A percentile compares a stretch with the other conserved stretches of the same genome.
Evolutionary conservation across 2,329 filamentous ascomycete species (phyloP).

Genomic region (Penicillium sp.): DNA sequence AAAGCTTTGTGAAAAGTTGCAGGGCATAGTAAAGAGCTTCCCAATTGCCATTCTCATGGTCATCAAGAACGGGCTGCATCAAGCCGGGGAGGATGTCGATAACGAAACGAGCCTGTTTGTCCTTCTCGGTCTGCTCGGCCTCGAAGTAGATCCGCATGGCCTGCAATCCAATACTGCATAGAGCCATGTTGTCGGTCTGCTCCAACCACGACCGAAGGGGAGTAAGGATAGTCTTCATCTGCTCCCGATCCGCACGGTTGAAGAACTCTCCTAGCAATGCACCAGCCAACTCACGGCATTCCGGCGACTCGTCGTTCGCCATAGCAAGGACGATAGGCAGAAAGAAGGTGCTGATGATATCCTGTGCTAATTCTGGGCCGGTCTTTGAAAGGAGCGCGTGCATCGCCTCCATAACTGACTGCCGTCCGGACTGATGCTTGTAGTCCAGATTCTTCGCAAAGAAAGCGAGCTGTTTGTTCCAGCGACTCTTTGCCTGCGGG

Average conservation of each 20-base stretch:
- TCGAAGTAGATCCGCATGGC: conserved; percentile 83
- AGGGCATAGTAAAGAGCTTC: conserved; percentile 74
- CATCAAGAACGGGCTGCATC: conserved; percentile 50
- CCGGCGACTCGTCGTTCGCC: conserved; percentile 81
- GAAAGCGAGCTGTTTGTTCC: conserved; percentile 85
- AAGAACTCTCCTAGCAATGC: conserved; percentile 79
- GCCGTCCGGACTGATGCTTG: conserved; percentile 78
- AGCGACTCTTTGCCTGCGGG: conserved; percentile 83
- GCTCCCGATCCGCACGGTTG: conserved; percentile 69
- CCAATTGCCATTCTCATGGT: conserved; percentile 54
- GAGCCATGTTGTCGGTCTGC: conserved; percentile 67
- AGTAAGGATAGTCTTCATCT: conserved; percentile 65
- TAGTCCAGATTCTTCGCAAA: conserved; percentile 89
- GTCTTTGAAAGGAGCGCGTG: conserved; percentile 84
- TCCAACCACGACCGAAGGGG: conserved; percentile 74
- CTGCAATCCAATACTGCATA: conserved; percentile 72
- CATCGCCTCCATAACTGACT: conserved; percentile 90
- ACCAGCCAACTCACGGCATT: conserved; percentile 78
- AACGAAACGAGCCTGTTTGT: conserved; percentile 66
- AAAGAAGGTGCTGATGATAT: conserved; percentile 78
- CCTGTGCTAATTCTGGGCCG: conserved; percentile 75
- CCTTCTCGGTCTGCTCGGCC: conserved; percentile 59
- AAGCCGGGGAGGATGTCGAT: conserved; percentile 52
- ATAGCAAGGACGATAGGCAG: conserved; percentile 80
- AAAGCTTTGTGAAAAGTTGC: conserved; percentile 65